Percentiles rank a stretch among this genome's conserved stretches.
Evolutionary conservation across 768 basidiomycete species (phyloP).

Genomic region (Infundibulicybe gibba): DNA sequence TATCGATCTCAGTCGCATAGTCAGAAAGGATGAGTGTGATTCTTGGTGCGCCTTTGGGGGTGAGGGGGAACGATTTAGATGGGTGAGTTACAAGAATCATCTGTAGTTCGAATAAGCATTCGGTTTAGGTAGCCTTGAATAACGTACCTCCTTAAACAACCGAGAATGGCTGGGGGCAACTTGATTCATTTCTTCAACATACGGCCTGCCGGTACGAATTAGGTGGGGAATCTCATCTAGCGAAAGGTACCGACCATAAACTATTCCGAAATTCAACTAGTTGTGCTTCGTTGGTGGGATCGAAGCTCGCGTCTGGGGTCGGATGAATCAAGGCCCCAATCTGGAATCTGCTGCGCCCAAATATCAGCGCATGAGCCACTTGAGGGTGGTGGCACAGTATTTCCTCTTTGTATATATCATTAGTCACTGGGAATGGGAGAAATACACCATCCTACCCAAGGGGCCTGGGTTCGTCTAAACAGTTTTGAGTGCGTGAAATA

Average conservation of each 20-base stretch:
- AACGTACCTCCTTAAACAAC: conserved; percentile 34
- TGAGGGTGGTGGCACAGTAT: conserved; percentile 26
- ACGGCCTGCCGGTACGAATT: conserved; percentile 23
- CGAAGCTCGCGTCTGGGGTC: conserved; percentile 12
- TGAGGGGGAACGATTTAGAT: conserved; percentile 32
- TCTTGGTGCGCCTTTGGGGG: conserved; percentile 29
- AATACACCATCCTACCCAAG: background rate
- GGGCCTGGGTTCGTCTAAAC: conserved; percentile 29
- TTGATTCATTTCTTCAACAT: conserved; percentile 27
- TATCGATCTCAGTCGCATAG: conserved; percentile 33
- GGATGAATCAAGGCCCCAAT: conserved; percentile 32
- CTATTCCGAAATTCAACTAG: conserved; percentile 13
- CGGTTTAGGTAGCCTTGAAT: background rate
- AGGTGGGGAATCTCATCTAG: background rate
- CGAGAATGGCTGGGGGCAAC: conserved; percentile 36
- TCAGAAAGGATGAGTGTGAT: conserved; percentile 27
- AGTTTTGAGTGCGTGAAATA: background rate
- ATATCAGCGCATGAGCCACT: conserved; percentile 24
- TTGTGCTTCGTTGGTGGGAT: conserved; percentile 14
- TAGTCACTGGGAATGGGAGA: background rate
- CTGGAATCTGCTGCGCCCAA: conserved; percentile 27
- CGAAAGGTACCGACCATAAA: conserved; percentile 17
- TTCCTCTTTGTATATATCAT: conserved; percentile 21
- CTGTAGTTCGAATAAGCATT: conserved; percentile 9
- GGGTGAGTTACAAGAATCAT: conserved; percentile 33